Percentiles rank a stretch among this genome's conserved stretches.
phyloP scores from a whole-genome alignment of 148 eudicot species.

The Agrostemma githago region DNA sequence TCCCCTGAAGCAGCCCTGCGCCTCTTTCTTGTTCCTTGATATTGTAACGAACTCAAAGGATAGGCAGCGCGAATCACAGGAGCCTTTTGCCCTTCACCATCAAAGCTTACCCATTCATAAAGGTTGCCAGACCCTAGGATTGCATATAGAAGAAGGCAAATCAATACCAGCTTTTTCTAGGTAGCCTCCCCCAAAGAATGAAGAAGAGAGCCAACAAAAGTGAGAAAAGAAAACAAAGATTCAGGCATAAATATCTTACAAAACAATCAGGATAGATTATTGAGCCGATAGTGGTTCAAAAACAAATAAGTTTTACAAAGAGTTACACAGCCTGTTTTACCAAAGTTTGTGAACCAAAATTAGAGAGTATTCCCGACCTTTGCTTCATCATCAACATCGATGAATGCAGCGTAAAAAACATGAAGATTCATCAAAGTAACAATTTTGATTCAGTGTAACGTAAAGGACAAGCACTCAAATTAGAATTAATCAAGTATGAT shows the following conservation, averaged over 20 bases:
- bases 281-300: background rate
- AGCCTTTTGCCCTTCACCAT: slow-evolving; percentile 47
- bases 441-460: background rate
- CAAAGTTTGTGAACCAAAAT: background rate
- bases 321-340: background rate
- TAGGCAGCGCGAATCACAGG: slow-evolving; percentile 65
- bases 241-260: background rate
- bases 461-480: background rate
- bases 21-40: slow-evolving; percentile 72
- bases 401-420: background rate
- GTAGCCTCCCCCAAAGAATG: background rate
- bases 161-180: background rate
- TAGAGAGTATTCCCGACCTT: background rate
- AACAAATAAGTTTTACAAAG: background rate
- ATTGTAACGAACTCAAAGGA: slow-evolving; percentile 38
- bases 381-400: background rate
- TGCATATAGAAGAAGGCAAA: background rate
- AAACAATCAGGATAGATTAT: background rate
- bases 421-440: background rate
- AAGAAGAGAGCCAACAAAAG: background rate
- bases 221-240: background rate
- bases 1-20: slow-evolving; percentile 68
- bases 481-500: background rate
- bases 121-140: slow-evolving; percentile 44
- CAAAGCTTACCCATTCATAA: slow-evolving; percentile 74